phyloP scores from a whole-genome alignment of 495 filamentous ascomycete species.

The Podospora pseudopauciseta region DNA sequence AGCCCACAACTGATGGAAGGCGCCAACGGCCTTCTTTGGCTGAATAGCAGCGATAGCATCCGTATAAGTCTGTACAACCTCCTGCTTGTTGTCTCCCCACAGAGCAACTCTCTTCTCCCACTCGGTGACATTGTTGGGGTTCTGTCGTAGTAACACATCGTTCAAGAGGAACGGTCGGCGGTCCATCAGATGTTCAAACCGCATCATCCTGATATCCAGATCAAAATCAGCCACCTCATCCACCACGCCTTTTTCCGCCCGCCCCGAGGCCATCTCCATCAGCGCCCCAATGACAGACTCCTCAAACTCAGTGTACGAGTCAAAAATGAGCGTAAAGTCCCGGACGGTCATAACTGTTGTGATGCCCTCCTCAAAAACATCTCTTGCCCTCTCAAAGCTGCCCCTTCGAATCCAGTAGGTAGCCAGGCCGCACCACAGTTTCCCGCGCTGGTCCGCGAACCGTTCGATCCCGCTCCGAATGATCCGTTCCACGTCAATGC shows the following conservation, averaged over 20 bases:
- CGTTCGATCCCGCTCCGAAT: constrained; percentile 88
- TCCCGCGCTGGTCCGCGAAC: constrained; percentile 92
- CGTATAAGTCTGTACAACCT: constrained; percentile 93
- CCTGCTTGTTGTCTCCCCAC: constrained; percentile 89
- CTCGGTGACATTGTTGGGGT: constrained; percentile 93
- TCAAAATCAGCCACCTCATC: constrained; percentile 92
- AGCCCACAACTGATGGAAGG: constrained; percentile 92
- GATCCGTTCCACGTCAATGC: constrained; percentile 90
- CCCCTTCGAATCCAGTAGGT: constrained; percentile 96
- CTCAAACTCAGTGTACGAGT: constrained; percentile 94
- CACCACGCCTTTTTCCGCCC: constrained; percentile 74
- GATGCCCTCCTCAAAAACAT: constrained; percentile 95
- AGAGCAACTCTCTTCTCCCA: constrained; percentile 95
- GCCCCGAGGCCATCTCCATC: constrained; percentile 80
- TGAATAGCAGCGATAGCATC: constrained; percentile 89
- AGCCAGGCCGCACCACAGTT: constrained; percentile 92
- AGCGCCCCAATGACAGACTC: constrained; percentile 88
- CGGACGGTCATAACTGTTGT: constrained; percentile 99
- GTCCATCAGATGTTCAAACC: constrained; percentile 98
- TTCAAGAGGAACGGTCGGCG: constrained; percentile 94
- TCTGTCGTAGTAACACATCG: constrained; percentile 91
- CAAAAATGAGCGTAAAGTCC: constrained; percentile 95
- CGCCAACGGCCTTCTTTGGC: constrained; percentile 91
- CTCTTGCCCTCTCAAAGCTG: constrained; percentile 82
- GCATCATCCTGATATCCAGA: constrained; percentile 94